Evolutionary conservation across 1,139 yeast genomes (phyloP), one percentile per base, ranked within the genome.

Genomic region (Blastobotrys raffinosifermentans): DNA sequence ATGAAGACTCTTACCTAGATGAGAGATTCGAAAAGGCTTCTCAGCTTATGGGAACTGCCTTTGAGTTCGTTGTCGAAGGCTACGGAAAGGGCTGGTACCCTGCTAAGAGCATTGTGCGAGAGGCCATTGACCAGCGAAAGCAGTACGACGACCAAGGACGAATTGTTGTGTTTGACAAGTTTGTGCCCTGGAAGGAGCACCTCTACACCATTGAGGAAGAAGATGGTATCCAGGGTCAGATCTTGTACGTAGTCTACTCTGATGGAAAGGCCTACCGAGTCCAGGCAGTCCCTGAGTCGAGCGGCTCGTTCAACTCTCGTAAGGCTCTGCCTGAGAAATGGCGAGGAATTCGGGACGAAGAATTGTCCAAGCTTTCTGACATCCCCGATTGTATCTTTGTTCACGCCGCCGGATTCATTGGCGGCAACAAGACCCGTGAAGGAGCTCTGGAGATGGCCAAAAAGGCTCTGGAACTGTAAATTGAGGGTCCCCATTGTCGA

Each of bases 401-500:
- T 40, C 99, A 91, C 54, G 96, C 97, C 31, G 85, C 95, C 32
- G 98, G 99, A 0, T 91, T 91, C 64, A 91, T 91, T 57, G 98
- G 98, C 25, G 99, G 99, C 37, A 86, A 93, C 44, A 71, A 78
- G 55, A 72, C 94, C 21, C 67, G 71, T 49, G 96, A 86, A 35
- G 83, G 83, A 18, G 97, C 82, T 13, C 61, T 85, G 41, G 64
- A 73, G 53, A 70, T 91, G 61, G 96, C 97, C n/a, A 67, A 65
- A 53, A 61, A 68, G 54, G 77, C 78, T 29, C 55, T 70, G 32
- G 51, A 50, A 35, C 49, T 44, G 23, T n/a, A n/a, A n/a, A n/a
- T n/a, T n/a, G n/a, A n/a, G n/a, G n/a, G n/a, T n/a, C n/a, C n/a
- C n/a, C n/a, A n/a, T n/a, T n/a, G n/a, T n/a, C n/a, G n/a, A n/a